phyloP scores from a whole-genome alignment of 352 stramenopile genomes.

The Thalassiosira hispida region DNA sequence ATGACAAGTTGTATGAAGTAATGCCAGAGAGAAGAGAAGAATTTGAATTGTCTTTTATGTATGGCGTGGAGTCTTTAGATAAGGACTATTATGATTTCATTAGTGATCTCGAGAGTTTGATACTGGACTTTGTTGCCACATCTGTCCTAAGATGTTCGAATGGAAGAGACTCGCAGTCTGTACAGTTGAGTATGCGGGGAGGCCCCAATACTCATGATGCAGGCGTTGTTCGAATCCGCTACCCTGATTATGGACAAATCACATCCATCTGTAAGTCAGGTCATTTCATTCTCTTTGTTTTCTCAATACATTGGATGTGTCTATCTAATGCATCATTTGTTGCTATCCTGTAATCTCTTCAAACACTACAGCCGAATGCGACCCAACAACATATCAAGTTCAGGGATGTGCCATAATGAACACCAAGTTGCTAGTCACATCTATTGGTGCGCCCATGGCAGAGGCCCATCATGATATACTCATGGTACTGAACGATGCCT shows the following conservation, averaged over 20 bases:
- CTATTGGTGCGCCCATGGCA: background rate
- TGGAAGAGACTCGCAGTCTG: background rate
- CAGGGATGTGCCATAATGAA: background rate
- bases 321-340: no score
- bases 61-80: background rate
- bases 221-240: conserved; percentile 2
- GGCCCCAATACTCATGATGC: background rate
- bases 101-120: background rate
- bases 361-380: background rate
- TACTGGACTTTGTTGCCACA: background rate
- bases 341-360: no score
- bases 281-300: no score
- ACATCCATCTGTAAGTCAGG: no score
- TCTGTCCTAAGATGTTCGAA: background rate
- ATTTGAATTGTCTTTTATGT: conserved; percentile 3
- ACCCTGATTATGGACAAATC: background rate
- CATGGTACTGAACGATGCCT: background rate
- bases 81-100: background rate
- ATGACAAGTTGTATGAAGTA: no score
- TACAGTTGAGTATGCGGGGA: background rate
- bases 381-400: background rate
- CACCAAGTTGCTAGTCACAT: background rate
- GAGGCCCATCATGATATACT: conserved; percentile 15
- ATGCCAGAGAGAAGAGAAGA: no score
- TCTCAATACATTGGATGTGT: no score